Evolutionary conservation across 208 protist genomes (phyloP).

Genomic region (Acanthamoeba castellanii): DNA sequence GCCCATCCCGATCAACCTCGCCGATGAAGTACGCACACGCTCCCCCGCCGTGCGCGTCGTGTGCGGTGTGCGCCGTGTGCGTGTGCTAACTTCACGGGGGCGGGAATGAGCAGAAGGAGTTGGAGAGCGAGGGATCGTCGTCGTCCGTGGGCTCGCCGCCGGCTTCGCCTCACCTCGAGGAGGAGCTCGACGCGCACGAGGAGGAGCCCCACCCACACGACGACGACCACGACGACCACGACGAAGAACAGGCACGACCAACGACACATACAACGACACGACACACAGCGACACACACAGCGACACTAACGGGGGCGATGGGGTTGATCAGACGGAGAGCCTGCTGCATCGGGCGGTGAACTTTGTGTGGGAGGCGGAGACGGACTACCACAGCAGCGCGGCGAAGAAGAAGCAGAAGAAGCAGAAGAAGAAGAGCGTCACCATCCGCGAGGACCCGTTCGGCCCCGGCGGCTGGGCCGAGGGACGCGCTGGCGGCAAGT

Average conservation of each 20-base stretch:
- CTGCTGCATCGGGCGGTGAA: constrained; percentile 43
- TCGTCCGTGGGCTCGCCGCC: too few relatives aligned
- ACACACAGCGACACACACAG: neutral
- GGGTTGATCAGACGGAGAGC: neutral
- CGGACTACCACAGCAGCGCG: constrained; percentile 27
- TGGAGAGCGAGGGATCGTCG: neutral
- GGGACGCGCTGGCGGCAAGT: neutral
- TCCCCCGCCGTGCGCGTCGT: neutral
- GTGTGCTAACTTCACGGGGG: neutral
- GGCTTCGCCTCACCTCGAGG: neutral
- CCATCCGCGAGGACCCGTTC: neutral
- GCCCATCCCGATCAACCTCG: neutral
- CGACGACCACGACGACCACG: neutral
- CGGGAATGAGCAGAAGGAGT: neutral
- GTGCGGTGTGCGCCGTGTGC: neutral
- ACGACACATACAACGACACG: neutral
- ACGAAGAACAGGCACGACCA: neutral
- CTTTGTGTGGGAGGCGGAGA: constrained; percentile 67
- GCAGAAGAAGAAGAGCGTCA: constrained; percentile 64
- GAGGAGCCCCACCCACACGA: neutral
- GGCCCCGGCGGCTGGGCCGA: neutral
- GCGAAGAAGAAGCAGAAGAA: constrained; percentile 20
- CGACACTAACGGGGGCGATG: neutral
- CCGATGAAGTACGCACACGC: too few relatives aligned
- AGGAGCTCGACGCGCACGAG: neutral